Evolutionary conservation across 176 grass and related monocot species (phyloP).

Genomic region (Bromus sterilis): DNA sequence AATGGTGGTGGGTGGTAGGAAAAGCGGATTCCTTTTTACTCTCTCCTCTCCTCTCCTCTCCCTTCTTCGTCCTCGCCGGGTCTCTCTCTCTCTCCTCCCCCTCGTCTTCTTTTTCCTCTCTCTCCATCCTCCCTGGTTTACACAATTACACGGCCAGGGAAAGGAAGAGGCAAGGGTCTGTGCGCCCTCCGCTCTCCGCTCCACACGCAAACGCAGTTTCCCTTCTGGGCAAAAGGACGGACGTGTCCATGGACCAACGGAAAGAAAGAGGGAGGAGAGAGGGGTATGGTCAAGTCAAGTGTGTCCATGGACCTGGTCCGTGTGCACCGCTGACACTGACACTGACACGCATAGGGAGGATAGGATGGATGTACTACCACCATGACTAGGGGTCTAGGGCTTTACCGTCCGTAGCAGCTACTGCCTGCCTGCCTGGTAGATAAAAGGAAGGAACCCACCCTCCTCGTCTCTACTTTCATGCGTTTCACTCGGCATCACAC

Average conservation of each 20-base stretch:
- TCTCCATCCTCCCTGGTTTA: not conserved
- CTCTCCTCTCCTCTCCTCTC: not conserved
- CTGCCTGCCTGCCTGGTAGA: not conserved
- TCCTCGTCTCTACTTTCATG: not conserved
- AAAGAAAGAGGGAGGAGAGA: not conserved
- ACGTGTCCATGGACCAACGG: not conserved
- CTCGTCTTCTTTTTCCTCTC: not conserved
- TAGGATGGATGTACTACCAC: too few relatives aligned
- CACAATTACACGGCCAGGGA: not conserved
- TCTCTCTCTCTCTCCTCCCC: not conserved
- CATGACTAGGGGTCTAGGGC: too few relatives aligned
- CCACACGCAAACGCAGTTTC: not conserved
- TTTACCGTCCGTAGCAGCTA: too few relatives aligned
- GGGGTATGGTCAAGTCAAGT: too few relatives aligned
- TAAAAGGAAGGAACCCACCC: not conserved
- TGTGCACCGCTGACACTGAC: not conserved
- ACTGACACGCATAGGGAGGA: not conserved
- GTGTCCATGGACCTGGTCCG: not conserved
- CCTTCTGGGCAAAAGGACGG: not conserved
- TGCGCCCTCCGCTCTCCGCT: not conserved
- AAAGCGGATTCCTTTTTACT: constrained; percentile 7
- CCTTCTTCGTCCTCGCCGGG: not conserved
- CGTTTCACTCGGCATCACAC: not conserved
- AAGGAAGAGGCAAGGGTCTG: not conserved
- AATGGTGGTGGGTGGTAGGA: not conserved